Percentiles rank a stretch among this genome's conserved stretches.
phyloP scores from a whole-genome alignment of 148 eudicot species.

The Selenicereus undatus region DNA sequence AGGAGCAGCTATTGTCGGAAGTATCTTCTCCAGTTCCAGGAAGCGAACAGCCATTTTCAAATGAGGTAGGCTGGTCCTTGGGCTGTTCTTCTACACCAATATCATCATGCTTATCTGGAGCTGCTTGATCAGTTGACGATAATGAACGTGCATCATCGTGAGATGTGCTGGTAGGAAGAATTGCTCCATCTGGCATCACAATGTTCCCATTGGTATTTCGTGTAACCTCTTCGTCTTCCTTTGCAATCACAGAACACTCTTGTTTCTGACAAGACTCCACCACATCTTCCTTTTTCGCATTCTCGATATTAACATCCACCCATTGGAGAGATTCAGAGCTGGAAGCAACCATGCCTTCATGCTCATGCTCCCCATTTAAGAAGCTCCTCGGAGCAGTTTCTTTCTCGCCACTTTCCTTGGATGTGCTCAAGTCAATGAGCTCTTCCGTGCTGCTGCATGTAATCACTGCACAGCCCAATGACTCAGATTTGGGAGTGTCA shows the following conservation, averaged over 20 bases:
- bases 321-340: slow-evolving; percentile 22
- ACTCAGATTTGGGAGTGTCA: slow-evolving; percentile 55
- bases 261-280: slow-evolving; percentile 9
- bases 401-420: slow-evolving; percentile 35
- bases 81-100: slow-evolving; percentile 14
- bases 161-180: slow-evolving; percentile 19
- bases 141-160: slow-evolving; percentile 29
- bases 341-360: slow-evolving; percentile 23
- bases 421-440: slow-evolving; percentile 29
- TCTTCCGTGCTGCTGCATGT: slow-evolving; percentile 43
- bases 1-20: slow-evolving; percentile 9
- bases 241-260: slow-evolving; percentile 20
- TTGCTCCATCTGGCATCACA: slow-evolving; percentile 21
- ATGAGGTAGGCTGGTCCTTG: slow-evolving; percentile 14
- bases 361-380: slow-evolving; percentile 24
- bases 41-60: slow-evolving; percentile 26
- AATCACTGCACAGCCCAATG: slow-evolving; percentile 39
- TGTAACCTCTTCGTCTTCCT: slow-evolving; percentile 15
- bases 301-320: slow-evolving; percentile 39
- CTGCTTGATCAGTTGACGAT: slow-evolving; percentile 14
- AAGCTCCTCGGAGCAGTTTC: slow-evolving; percentile 16
- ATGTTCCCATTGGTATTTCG: neutral
- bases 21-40: slow-evolving; percentile 26
- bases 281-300: slow-evolving; percentile 17
- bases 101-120: slow-evolving; percentile 21